These are phyloP conservation scores for Calonectria multiphialidica DNA, from an alignment of 2,329 filamentous ascomycete species.

Conservation along the genomic window DNA sequence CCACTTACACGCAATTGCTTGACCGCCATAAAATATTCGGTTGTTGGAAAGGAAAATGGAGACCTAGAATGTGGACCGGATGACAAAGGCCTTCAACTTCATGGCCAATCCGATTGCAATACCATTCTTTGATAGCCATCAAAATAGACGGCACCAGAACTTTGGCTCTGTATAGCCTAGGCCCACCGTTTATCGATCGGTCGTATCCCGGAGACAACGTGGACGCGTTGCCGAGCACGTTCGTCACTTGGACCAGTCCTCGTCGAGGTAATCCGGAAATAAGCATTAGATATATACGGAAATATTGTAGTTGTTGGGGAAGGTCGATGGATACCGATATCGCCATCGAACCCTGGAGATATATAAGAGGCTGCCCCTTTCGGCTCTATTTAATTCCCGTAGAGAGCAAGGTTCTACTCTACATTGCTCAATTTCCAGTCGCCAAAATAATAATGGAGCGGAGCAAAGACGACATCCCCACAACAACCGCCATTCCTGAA, in stretches of 20 bases:
- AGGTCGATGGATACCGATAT: slow-evolving; percentile 34
- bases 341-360: slow-evolving; percentile 29
- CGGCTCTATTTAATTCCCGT: slow-evolving; percentile 5
- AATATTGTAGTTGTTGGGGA: slow-evolving; percentile 30
- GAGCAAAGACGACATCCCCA: slow-evolving; percentile 20
- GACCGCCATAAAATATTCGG: neutral
- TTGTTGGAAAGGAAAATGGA: neutral
- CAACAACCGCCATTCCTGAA: neutral
- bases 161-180: slow-evolving; percentile 7
- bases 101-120: neutral
- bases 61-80: neutral
- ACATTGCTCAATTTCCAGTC: neutral
- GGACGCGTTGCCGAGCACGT: slow-evolving; percentile 20
- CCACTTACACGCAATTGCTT: neutral
- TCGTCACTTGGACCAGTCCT: slow-evolving; percentile 16
- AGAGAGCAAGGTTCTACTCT: neutral
- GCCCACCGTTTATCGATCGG: slow-evolving; percentile 20
- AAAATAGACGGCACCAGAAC: neutral
- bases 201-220: slow-evolving; percentile 24
- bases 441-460: slow-evolving; percentile 27
- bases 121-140: neutral
- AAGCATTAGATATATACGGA: slow-evolving; percentile 26
- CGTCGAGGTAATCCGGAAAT: slow-evolving; percentile 33
- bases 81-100: neutral
- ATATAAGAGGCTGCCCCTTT: slow-evolving; percentile 28